These are phyloP conservation scores for Physcia stellaris DNA, from an alignment of 495 filamentous ascomycete species.

Conservation along the genomic window DNA sequence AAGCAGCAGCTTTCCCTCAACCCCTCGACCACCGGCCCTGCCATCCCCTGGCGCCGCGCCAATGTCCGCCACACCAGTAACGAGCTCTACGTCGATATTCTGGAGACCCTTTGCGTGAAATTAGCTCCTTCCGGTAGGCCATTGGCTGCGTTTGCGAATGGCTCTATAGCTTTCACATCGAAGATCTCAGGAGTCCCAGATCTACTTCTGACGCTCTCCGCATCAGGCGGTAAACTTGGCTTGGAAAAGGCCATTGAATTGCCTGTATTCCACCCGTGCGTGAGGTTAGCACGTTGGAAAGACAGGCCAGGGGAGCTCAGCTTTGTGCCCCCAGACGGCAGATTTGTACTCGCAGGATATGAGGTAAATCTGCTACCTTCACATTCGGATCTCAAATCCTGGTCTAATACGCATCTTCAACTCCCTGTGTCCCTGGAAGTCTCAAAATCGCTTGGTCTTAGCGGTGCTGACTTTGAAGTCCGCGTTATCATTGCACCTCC, in stretches of 20 bases:
- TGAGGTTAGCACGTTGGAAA: slow-evolving; percentile 71
- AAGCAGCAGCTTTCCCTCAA: slow-evolving; percentile 32
- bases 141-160: slow-evolving; percentile 74
- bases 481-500: slow-evolving; percentile 55
- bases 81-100: slow-evolving; percentile 91
- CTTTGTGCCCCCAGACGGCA: slow-evolving; percentile 89
- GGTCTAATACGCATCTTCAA: slow-evolving; percentile 49
- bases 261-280: slow-evolving; percentile 96
- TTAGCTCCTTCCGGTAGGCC: slow-evolving; percentile 81
- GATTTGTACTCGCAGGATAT: slow-evolving; percentile 90
- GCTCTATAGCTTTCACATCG: slow-evolving; percentile 86
- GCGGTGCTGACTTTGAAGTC: slow-evolving; percentile 79
- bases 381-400: slow-evolving; percentile 27
- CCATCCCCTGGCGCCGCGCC: slow-evolving; percentile 76
- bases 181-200: slow-evolving; percentile 94
- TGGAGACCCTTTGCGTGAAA: slow-evolving; percentile 78
- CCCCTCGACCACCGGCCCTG: slow-evolving; percentile 29
- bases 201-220: slow-evolving; percentile 62
- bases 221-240: slow-evolving; percentile 49
- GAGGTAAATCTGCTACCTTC: slow-evolving; percentile 81
- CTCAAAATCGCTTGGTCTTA: slow-evolving; percentile 57
- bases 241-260: slow-evolving; percentile 63
- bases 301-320: slow-evolving; percentile 80
- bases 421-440: slow-evolving; percentile 74
- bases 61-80: slow-evolving; percentile 94